Evolutionary conservation across 2,329 filamentous ascomycete species (phyloP), one percentile per base, ranked within the genome.

Genomic region (Colletotrichum graminicola): DNA sequence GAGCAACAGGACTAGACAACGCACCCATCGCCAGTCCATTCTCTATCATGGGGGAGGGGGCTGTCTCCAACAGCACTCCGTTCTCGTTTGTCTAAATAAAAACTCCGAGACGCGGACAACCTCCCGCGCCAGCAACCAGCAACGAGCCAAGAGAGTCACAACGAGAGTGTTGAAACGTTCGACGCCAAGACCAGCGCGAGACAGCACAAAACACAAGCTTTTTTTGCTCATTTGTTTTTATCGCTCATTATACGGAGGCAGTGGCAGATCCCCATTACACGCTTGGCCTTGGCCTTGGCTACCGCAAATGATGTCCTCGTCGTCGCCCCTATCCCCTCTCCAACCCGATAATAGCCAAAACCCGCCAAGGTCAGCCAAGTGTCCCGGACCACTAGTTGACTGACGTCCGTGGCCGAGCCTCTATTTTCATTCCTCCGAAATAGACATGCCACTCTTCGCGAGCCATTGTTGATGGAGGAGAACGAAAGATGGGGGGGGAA

Each of bases 341-440:
- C 36, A 63, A 26, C 26, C 51, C 54, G 59, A 71, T 67, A 59
- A 59, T 57, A 63, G 47, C 60, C 65, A 57, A 71, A 71, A 68
- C 68, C 51, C 45, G 68, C 68, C 68, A 68, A 71, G 68, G 18
- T 63, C 47, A 54, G 68, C 68, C 68, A 68, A 71, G 68, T 12
- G 41, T 68, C 59, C 41, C 59, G 64, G 68, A 32, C 68, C 65
- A 68, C 45, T 47, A 36, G n/a, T 57, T 54, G 68, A 54, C 26
- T 63, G 59, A 59, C 63, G 57, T 67, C 59, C 43, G 59, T 63
- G 54, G 18, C 45, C 59, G 59, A 68, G 65, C 52, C 52, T 68
- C 68, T 45, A 60, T 49, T 49, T 29, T 23, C 18, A 55, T 23
- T 26, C 36, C 39, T 63, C 54, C 52, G 43, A 68, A 71, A 71